phyloP scores from a whole-genome alignment of 1,284 basidiomycete genomes.

The Afroboletus lepidellus region DNA sequence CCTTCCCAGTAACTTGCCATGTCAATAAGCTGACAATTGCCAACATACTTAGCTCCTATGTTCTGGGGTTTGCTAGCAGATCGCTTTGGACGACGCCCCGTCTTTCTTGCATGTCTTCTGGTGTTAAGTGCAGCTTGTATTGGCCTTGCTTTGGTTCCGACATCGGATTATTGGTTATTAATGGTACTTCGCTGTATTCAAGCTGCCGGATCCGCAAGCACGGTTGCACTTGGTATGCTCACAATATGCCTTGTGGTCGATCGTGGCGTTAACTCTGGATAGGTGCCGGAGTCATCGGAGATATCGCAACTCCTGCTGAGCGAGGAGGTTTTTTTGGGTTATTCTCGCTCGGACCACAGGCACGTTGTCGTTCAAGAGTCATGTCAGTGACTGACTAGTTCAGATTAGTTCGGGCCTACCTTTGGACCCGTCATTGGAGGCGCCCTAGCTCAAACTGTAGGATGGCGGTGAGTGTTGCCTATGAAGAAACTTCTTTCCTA shows the following conservation, averaged over 20 bases:
- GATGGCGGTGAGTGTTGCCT: constrained; percentile 55
- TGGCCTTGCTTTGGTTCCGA: constrained; percentile 59
- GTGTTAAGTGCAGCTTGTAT: constrained; percentile 55
- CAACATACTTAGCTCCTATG: constrained; percentile 49
- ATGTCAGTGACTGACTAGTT: neutral
- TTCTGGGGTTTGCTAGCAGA: constrained; percentile 63
- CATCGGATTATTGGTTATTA: constrained; percentile 59
- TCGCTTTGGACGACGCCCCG: constrained; percentile 51
- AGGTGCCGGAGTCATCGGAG: constrained; percentile 59
- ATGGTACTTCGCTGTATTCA: constrained; percentile 61
- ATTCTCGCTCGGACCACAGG: constrained; percentile 45
- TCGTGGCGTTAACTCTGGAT: neutral
- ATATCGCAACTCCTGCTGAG: constrained; percentile 52
- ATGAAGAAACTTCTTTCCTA: neutral
- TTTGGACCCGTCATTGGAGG: constrained; percentile 62
- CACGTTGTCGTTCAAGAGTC: constrained; percentile 13
- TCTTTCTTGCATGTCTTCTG: constrained; percentile 52
- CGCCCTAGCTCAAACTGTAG: constrained; percentile 51
- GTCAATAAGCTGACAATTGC: neutral
- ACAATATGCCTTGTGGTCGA: neutral
- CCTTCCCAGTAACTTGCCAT: neutral
- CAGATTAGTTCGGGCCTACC: constrained; percentile 45
- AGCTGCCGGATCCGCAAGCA: constrained; percentile 59
- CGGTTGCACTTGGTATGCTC: constrained; percentile 49
- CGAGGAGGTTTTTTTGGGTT: constrained; percentile 55